Evolutionary conservation across 306 rosid species (phyloP), one percentile per base, ranked within the genome.

Genomic region (Rosa lucieae): DNA sequence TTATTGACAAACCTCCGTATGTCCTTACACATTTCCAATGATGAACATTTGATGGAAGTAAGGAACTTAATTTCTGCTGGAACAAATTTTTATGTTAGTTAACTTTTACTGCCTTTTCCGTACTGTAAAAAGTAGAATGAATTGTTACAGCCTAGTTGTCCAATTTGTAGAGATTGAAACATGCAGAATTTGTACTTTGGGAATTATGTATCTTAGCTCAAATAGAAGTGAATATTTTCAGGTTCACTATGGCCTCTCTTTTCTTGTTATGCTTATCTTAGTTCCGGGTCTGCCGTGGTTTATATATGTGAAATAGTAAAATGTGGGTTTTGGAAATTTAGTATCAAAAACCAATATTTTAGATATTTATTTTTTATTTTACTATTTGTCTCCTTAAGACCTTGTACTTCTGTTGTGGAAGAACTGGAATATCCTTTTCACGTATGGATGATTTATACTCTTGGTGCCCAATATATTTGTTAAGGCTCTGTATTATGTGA

Each of bases 1-100:
- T 76, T 89, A 75, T 81, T 95, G 89, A 92, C 99, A 78, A 90
- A 86, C 77, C 93, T 95, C 76, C 98, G 99, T 58, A 87, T 87
- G 75, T 83, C 92, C 76, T 97, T 95, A 74, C 85, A 91, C 80
- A 85, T 95, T 81, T 91, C 99, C 18, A 91, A 95, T 79, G 99
- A 95, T 84, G 98, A 92, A 88, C 92, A 89, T 85, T 79, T 87
- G 93, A 81, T 66, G 70, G 97, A 86, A 76, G 58, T 76, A 78
- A 82, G 83, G 76, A 82, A 79, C 65, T 74, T 89, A 83, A 83
- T 84, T 53, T 89, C 92, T 42, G 52, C 85, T 79, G 55, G 82
- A 62, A 80, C 76, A 73, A 77, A 77, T 46, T 56, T 81, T 51
- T 53, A 48, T 82, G 46, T 58, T 79, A 49, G 77, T 77, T 82